Percentiles rank a stretch among this genome's conserved stretches.
These are phyloP conservation scores for Pythium rishiriense DNA, from an alignment of 352 stramenopile species.

Conservation along the genomic window DNA sequence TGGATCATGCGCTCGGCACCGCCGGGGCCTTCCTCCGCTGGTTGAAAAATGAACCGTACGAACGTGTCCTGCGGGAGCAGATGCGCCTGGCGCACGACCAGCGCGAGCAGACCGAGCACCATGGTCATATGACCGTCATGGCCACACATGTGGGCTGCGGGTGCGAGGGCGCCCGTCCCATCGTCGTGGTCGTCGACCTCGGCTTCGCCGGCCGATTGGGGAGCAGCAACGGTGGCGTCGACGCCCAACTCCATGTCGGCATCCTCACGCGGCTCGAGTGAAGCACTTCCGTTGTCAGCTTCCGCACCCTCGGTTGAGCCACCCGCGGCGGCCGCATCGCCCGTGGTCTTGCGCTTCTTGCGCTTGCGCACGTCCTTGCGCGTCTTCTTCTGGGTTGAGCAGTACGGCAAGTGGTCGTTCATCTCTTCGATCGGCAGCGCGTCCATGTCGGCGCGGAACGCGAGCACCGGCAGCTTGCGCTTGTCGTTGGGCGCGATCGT, in stretches of 20 bases:
- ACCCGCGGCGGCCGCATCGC: background rate
- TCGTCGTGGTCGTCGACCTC: slow-evolving; percentile 40
- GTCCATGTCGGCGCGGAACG: slow-evolving; percentile 96
- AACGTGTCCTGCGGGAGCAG: slow-evolving; percentile 70
- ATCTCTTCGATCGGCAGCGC: slow-evolving; percentile 91
- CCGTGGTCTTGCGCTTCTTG: slow-evolving; percentile 61
- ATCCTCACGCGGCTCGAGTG: slow-evolving; percentile 4
- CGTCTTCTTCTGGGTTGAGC: slow-evolving; percentile 66
- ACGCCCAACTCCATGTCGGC: slow-evolving; percentile 25
- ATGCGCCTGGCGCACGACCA: slow-evolving; percentile 74
- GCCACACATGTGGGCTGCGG: slow-evolving; percentile 92
- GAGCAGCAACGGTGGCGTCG: slow-evolving; percentile 27
- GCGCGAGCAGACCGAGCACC: slow-evolving; percentile 87
- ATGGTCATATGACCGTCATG: slow-evolving; percentile 96
- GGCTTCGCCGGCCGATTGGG: slow-evolving; percentile 40
- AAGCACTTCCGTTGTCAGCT: background rate
- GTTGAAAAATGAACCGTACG: slow-evolving; percentile 95
- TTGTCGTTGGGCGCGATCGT: slow-evolving; percentile 49
- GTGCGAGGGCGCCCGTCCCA: slow-evolving; percentile 6
- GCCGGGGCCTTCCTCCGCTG: slow-evolving; percentile 92
- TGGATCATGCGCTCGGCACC: slow-evolving; percentile 93
- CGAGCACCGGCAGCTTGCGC: slow-evolving; percentile 80
- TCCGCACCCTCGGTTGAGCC: background rate
- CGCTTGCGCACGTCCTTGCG: slow-evolving; percentile 54
- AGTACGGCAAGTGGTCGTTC: slow-evolving; percentile 79